These are phyloP conservation scores for Parmales sp. DNA, from an alignment of 108 stramenopile species.

Conservation along the genomic window DNA sequence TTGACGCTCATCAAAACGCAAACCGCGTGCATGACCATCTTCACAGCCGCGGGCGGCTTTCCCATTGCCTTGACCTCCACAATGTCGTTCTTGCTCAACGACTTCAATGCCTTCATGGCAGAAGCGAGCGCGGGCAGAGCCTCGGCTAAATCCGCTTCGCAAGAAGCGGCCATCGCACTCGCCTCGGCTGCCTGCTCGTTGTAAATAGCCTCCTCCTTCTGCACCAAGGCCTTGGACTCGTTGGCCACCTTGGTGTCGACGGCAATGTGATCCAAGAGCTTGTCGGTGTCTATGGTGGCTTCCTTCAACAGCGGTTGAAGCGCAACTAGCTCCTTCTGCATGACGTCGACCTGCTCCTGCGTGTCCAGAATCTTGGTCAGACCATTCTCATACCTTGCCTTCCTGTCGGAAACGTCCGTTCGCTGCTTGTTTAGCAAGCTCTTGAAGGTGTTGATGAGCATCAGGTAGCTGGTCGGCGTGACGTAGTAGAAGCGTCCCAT, in stretches of 20 bases:
- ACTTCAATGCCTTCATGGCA: slow-evolving; percentile 39
- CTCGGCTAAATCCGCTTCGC: slow-evolving; percentile 46
- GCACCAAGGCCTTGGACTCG: slow-evolving; percentile 28
- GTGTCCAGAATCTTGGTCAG: slow-evolving; percentile 58
- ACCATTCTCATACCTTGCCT: slow-evolving; percentile 75
- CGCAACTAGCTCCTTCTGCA: slow-evolving; percentile 37
- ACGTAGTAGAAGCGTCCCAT: slow-evolving; percentile 80
- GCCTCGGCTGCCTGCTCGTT: slow-evolving; percentile 43
- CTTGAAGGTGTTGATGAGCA: slow-evolving; percentile 78
- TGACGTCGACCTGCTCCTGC: slow-evolving; percentile 40
- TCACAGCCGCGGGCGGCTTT: slow-evolving; percentile 44
- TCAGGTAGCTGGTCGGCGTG: slow-evolving; percentile 79
- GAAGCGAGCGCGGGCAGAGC: slow-evolving; percentile 44
- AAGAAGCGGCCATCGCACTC: slow-evolving; percentile 39
- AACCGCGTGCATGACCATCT: slow-evolving; percentile 47
- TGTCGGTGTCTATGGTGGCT: slow-evolving; percentile 35
- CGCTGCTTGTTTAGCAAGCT: slow-evolving; percentile 65
- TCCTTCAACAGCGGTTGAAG: slow-evolving; percentile 41
- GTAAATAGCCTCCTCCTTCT: slow-evolving; percentile 36
- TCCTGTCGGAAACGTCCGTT: slow-evolving; percentile 51
- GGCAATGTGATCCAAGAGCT: slow-evolving; percentile 32
- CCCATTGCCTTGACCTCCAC: slow-evolving; percentile 45
- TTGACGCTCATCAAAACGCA: slow-evolving; percentile 46
- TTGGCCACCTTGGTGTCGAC: slow-evolving; percentile 29
- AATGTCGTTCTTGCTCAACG: slow-evolving; percentile 44